Base-by-base conservation (phyloP, 371 early-diverging fungal genomes). In the Mortierella sp. region DNA sequence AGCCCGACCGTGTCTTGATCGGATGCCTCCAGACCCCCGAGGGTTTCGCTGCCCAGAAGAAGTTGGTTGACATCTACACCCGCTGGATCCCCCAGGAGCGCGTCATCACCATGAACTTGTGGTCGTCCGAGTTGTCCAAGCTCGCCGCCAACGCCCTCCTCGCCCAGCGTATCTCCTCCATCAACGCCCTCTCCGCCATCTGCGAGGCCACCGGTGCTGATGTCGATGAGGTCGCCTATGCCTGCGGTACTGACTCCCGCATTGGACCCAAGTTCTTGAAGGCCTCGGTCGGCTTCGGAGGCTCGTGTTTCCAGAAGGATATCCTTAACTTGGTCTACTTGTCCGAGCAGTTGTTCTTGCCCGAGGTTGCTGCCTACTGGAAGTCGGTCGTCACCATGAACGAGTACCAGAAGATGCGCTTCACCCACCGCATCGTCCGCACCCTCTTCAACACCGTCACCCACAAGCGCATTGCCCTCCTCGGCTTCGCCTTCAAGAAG, bases 401-500 rank as follows among this genome's bases (percentile, higher is more conserved):
- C 92, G 97, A 96, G 83, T 96, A 96, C 89, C 98, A 98, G 88
- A 98, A 96, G 92, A 88, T 90, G 85, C 95, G 99, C 72, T 98
- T 98, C 89, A 93, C 94, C 43, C 89, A 91, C 80, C 92, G 91
- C 81, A 92, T 98, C 83, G 91, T 68, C 68, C 68, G 68, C 65
- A 89, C 90, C 5, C 89, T 97, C 7, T 95, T 95, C 88, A 93
- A 95, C 91, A 96, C 97, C 46, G 94, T 97, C 84, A 94, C 95
- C 73, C 92, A 95, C 90, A 96, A 96, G 91, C 91, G 91, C 75
- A 92, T 98, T 81, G 96, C 96, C 11, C 90, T 97, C 41, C 92
- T 96, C 63, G 99, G 99, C 32, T 98, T 98, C 84, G 98, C 99
- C 11, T 98, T 96, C 92, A 98, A 98, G 92, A 96, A 96, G 92